phyloP scores from a whole-genome alignment of 805 yeast species.

The Tetrapisispora arboricola region DNA sequence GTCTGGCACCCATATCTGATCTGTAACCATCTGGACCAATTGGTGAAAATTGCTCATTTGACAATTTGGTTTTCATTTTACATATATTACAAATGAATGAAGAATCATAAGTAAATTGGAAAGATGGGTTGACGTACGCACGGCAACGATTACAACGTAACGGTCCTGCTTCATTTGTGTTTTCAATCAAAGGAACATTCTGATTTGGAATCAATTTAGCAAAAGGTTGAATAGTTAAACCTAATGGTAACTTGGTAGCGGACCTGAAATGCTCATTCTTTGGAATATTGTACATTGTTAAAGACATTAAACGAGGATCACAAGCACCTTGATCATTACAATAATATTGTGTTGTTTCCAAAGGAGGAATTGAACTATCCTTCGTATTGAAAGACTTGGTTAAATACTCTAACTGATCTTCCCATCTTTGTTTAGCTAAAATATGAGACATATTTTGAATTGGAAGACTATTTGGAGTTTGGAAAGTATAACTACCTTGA shows the following conservation, averaged over 20 bases:
- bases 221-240: constrained; percentile 71
- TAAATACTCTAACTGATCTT: constrained; percentile 30
- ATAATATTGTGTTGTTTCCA: constrained; percentile 56
- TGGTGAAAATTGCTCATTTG: constrained; percentile 55
- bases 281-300: constrained; percentile 77
- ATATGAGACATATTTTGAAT: constrained; percentile 19
- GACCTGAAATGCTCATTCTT: constrained; percentile 56
- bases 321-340: constrained; percentile 76
- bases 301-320: constrained; percentile 64
- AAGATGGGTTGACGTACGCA: constrained; percentile 75
- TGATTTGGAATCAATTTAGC: constrained; percentile 49
- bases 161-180: constrained; percentile 32
- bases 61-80: constrained; percentile 58
- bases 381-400: constrained; percentile 54
- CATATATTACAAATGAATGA: constrained; percentile 78
- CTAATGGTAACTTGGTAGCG: constrained; percentile 66
- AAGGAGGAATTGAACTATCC: constrained; percentile 66
- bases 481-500: constrained; percentile 3
- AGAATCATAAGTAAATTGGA: constrained; percentile 50
- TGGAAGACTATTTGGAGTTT: constrained; percentile 3
- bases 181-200: constrained; percentile 31
- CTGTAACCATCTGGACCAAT: constrained; percentile 53
- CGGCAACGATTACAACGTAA: constrained; percentile 86
- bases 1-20: constrained; percentile 37
- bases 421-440: constrained; percentile 28